Evolutionary conservation across 495 filamentous ascomycete genomes (phyloP).

Genomic region (Podospora pseudoanserina): DNA sequence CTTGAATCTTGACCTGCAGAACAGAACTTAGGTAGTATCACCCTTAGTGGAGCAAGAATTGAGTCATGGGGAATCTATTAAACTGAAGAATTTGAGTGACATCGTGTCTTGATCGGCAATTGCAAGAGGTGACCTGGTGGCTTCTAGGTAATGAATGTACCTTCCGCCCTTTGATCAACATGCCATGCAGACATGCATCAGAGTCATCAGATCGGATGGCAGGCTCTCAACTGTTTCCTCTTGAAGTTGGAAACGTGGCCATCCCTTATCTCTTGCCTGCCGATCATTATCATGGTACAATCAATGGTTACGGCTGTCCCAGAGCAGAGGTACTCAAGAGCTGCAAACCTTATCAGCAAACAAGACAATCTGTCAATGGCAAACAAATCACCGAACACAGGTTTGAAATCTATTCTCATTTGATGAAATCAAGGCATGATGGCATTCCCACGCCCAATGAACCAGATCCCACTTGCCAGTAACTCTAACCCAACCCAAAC

Average conservation of each 20-base stretch:
- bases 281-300: background rate
- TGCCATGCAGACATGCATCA: background rate
- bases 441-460: background rate
- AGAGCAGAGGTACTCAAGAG: background rate
- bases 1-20: background rate
- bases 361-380: too few species aligned
- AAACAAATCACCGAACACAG: background rate
- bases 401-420: background rate
- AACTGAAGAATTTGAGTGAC: background rate
- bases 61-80: background rate
- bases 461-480: background rate
- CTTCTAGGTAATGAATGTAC: background rate
- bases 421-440: background rate
- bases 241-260: background rate
- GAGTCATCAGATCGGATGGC: too few species aligned
- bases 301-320: too few species aligned
- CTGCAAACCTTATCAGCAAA: too few species aligned
- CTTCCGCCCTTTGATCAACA: background rate
- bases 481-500: background rate
- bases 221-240: background rate
- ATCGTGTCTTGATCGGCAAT: background rate
- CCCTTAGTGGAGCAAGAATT: background rate
- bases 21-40: background rate
- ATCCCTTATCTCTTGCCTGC: background rate
- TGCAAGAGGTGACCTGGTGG: background rate